Evolutionary conservation across 768 basidiomycete species (phyloP).

Genomic region (Tylopilus sp.): DNA sequence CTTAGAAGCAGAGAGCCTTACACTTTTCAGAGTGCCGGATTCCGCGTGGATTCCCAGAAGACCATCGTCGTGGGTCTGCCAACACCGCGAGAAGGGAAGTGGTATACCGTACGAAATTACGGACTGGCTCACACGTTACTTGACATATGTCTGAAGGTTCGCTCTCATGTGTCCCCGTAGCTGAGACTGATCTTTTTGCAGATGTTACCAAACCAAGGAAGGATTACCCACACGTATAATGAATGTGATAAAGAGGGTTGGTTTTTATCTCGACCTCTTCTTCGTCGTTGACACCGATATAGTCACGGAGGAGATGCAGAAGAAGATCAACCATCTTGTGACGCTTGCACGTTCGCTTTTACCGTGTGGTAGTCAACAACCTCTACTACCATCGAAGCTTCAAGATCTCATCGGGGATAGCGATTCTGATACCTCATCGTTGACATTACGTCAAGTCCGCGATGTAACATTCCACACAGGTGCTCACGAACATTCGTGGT

Average conservation of each 20-base stretch:
- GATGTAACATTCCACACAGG: constrained; percentile 35
- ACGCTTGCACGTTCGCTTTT: constrained; percentile 39
- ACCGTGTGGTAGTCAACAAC: constrained; percentile 32
- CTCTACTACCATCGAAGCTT: constrained; percentile 30
- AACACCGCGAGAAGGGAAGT: constrained; percentile 33
- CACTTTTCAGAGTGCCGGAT: constrained; percentile 35
- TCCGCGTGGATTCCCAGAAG: constrained; percentile 38
- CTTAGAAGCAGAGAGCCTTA: background rate
- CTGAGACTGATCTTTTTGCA: constrained; percentile 8
- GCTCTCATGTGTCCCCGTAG: background rate
- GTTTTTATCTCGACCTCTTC: background rate
- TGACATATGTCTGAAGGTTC: constrained; percentile 36
- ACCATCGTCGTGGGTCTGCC: constrained; percentile 46
- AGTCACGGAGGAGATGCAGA: constrained; percentile 35
- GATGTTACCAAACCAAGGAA: constrained; percentile 44
- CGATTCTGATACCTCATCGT: constrained; percentile 23
- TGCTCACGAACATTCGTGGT: constrained; percentile 40
- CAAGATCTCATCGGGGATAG: constrained; percentile 34
- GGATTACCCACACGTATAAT: constrained; percentile 26
- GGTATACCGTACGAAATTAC: constrained; percentile 40
- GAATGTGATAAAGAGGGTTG: constrained; percentile 21
- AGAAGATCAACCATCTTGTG: constrained; percentile 40
- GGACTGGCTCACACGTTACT: constrained; percentile 41
- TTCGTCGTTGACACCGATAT: constrained; percentile 5
- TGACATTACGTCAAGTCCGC: constrained; percentile 38